These are phyloP conservation scores for Ambispora gerdemannii DNA, from an alignment of 192 early-diverging fungal genomes.

Conservation along the genomic window DNA sequence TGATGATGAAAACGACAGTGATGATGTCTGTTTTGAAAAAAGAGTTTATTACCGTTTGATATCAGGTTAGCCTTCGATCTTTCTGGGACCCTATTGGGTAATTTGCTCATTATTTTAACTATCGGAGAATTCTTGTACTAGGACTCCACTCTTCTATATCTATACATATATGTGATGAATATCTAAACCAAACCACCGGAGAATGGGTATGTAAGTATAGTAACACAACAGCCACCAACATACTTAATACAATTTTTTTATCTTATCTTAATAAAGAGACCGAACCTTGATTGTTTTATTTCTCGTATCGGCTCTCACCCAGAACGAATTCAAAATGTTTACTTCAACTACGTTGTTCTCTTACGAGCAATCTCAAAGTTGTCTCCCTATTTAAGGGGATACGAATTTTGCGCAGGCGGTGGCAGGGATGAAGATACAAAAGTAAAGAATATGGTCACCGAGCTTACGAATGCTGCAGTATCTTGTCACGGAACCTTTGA, in stretches of 20 bases:
- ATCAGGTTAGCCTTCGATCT: slow-evolving; percentile 41
- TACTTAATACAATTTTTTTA: not conserved
- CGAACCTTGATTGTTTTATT: slow-evolving; percentile 88
- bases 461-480: slow-evolving; percentile 55
- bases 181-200: slow-evolving; percentile 81
- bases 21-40: slow-evolving; percentile 77
- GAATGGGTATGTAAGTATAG: slow-evolving; percentile 64
- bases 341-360: slow-evolving; percentile 89
- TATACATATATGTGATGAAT: slow-evolving; percentile 95
- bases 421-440: slow-evolving; percentile 47
- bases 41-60: slow-evolving; percentile 74
- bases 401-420: slow-evolving; percentile 74
- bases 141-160: slow-evolving; percentile 95
- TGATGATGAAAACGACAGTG: slow-evolving; percentile 25
- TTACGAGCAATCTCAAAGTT: slow-evolving; percentile 85
- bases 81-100: not conserved
- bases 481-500: slow-evolving; percentile 84
- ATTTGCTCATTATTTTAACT: not conserved
- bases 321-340: slow-evolving; percentile 92
- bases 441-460: slow-evolving; percentile 55
- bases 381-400: slow-evolving; percentile 65
- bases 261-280: slow-evolving; percentile 43
- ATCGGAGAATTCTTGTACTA: slow-evolving; percentile 7
- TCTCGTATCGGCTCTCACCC: slow-evolving; percentile 84
- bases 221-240: not conserved